phyloP scores from a whole-genome alignment of 129 eudicot species.

The Chrysanthemum seticuspe region DNA sequence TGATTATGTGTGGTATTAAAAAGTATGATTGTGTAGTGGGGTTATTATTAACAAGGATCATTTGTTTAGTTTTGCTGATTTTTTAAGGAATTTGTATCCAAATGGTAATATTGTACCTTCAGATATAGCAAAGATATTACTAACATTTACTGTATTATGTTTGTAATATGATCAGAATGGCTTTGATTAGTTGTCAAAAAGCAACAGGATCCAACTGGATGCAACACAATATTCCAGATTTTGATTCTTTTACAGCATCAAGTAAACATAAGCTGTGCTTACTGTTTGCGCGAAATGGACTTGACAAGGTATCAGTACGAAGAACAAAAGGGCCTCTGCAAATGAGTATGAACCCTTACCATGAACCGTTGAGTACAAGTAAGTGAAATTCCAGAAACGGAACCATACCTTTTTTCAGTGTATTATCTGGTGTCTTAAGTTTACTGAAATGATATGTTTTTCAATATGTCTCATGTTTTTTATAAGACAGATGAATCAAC shows the following conservation, averaged over 20 bases:
- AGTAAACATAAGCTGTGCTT: conserved; percentile 10
- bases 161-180: conserved; percentile 41
- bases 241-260: conserved; percentile 12
- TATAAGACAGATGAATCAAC: conserved; percentile 56
- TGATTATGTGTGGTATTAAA: too few species aligned
- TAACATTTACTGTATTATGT: conserved; percentile 5
- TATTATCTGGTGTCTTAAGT: not conserved
- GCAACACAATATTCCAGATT: conserved; percentile 23
- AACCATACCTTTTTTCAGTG: not conserved
- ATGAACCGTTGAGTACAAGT: conserved; percentile 38
- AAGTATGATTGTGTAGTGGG: too few species aligned
- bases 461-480: not conserved
- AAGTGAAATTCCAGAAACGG: conserved; percentile 26
- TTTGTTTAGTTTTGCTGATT: too few species aligned
- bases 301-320: not conserved
- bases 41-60: too few species aligned
- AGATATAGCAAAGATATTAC: not conserved
- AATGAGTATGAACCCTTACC: conserved; percentile 5
- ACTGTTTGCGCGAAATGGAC: conserved; percentile 10
- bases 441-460: conserved; percentile 6
- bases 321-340: conserved; percentile 14
- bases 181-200: conserved; percentile 30
- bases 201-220: conserved; percentile 23
- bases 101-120: not conserved
- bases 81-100: not conserved